Evolutionary conservation across 768 basidiomycete species (phyloP), one percentile per base, ranked within the genome.

Genomic region (Lepiota venenata): DNA sequence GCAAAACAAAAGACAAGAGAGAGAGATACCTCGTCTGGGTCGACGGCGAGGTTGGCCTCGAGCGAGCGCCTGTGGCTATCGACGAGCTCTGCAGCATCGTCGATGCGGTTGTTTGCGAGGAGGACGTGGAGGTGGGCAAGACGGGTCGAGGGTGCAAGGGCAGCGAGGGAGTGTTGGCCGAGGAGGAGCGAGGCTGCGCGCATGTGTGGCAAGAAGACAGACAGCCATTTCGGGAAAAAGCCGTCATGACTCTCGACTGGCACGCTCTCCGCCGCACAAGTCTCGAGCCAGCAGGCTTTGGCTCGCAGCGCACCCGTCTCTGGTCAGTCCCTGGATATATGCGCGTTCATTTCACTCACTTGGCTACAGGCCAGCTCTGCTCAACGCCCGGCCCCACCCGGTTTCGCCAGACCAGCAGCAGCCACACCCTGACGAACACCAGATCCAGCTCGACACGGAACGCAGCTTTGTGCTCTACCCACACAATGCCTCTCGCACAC

Each of bases 391-490:
- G 4, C 15, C 45, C 50, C 49, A 18, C 29, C 40, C 22, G 57
- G 53, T 39, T 35, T 6, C 36, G 46, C 45, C n/a, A 47, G 49
- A 18, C 7, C 20, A 52, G 36, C 38, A 52, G 36, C 38, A 50
- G 42, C 57, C 74, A 20, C 91, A 93, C 64, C 71, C 69, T 3
- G 94, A 97, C 65, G 94, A 96, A 70, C 83, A 79, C 12, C 94
- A 97, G 70, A 92, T 97, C 57, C 71, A 75, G 54, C 79, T 96
- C 32, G 94, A 97, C 69, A 96, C 94, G 1, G 85, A 94, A 69
- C 83, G 94, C 45, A 93, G 92, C 60, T 98, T 98, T 63, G 91
- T 97, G 52, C 74, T 93, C 57, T 98, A 96, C 71, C 91, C 94
- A 22, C n/a, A 29, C 43, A 15, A 12, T 21, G 7, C 42, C 2